Evolutionary conservation across 108 stramenopile species (phyloP), one percentile per base, ranked within the genome.

Genomic region (Skeletonema tropicum): DNA sequence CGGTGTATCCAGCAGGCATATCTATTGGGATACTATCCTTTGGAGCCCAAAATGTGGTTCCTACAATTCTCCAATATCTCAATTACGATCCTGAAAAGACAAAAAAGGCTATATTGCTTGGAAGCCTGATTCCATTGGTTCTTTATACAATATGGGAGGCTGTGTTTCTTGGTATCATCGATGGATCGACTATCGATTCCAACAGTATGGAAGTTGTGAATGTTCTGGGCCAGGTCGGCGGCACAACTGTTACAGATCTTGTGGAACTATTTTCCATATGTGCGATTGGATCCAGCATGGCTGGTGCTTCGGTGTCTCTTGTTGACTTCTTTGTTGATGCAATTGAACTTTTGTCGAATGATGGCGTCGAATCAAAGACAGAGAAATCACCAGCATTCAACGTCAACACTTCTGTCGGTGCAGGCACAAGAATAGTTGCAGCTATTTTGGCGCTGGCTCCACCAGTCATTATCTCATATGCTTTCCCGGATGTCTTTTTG

Each of bases 241-340:
- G 76, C 13, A 32, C 52, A n/a, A 36, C 46, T 32, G 66, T 75
- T 3, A 63, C 64, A 36, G 68, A 83, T 64, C 58, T 83, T 30
- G 78, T 79, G 26, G 83, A 75, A 55, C 26, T 75, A 21, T 83
- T 83, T 38, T 79, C 78, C 1, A 70, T 79, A 35, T 79, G 83
- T 39, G 83, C 83, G 6, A 75, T 83, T 66, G 78, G 83, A 17
- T 83, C 83, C 29, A 79, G 78, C 25, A 83, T 83, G 83, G 83
- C 83, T 12, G 83, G 83, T 23, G 78, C 83, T n/a, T 83, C 83
- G 15, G 78, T 83, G 7, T 77, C 76, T 29, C 73, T 83, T 48
- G 77, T 83, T 23, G 83, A 83, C 36, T 83, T 83, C 36, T 83
- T 83, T 57, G 60, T 79, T 15, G 83, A 83, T 69, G 83, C 64